A percentile compares a stretch with the other conserved stretches of the same genome.
phyloP scores from a whole-genome alignment of 2,329 filamentous ascomycete genomes.

The Chalaropsis thielavioides region DNA sequence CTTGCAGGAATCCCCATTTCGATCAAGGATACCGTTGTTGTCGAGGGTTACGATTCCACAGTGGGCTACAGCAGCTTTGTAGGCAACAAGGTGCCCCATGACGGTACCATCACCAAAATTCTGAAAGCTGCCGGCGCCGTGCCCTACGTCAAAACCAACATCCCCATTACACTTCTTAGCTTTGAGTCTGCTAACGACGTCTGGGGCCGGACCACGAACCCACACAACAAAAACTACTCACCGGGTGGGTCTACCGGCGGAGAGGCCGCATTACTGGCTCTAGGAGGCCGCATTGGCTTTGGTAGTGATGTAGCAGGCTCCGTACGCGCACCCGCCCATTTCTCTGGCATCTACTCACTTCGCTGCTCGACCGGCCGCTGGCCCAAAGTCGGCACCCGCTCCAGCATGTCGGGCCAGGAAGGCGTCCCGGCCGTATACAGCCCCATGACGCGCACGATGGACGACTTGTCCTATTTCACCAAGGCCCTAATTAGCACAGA shows the following conservation, averaged over 20 bases:
- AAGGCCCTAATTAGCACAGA: constrained; percentile 62
- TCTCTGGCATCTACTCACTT: constrained; percentile 75
- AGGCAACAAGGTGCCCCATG: constrained; percentile 48
- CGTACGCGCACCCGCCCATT: constrained; percentile 75
- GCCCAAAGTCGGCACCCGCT: constrained; percentile 71
- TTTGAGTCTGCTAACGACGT: constrained; percentile 68
- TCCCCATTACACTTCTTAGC: constrained; percentile 72
- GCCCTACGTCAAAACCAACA: constrained; percentile 84
- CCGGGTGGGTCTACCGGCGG: constrained; percentile 82
- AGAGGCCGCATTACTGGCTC: constrained; percentile 67
- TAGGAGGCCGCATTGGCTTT: constrained; percentile 74
- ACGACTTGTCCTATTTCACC: constrained; percentile 74
- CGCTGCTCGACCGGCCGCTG: constrained; percentile 80
- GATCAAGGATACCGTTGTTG: constrained; percentile 65
- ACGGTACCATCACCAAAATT: constrained; percentile 60
- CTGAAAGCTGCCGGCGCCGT: constrained; percentile 80
- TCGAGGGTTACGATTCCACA: constrained; percentile 68
- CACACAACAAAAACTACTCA: constrained; percentile 69
- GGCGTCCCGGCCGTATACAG: constrained; percentile 80
- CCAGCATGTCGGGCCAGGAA: constrained; percentile 86
- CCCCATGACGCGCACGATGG: constrained; percentile 77
- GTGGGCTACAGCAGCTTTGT: constrained; percentile 67
- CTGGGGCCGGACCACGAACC: constrained; percentile 73
- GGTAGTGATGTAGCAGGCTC: constrained; percentile 86
- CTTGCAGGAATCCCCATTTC: constrained; percentile 78